phyloP scores from a whole-genome alignment of 1,139 yeast genomes.

The Blastobotrys buckinghamii region DNA sequence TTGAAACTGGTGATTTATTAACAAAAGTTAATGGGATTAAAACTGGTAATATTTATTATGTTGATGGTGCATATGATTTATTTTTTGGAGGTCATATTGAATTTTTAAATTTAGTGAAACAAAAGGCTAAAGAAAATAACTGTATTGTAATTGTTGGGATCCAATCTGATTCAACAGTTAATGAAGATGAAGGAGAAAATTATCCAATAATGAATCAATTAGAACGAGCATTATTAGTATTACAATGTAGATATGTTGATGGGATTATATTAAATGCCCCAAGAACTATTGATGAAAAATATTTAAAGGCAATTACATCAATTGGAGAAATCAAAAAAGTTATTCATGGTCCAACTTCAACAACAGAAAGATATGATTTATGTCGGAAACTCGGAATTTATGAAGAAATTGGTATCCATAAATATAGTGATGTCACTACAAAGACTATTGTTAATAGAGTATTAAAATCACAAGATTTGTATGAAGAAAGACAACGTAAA shows the following conservation, averaged over 20 bases:
- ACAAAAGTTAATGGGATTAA: conserved; percentile 26
- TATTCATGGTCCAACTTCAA: conserved; percentile 57
- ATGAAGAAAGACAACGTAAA: conserved; percentile 71
- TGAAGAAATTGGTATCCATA: conserved; percentile 35
- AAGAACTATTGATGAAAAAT: conserved; percentile 41
- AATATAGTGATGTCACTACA: conserved; percentile 55
- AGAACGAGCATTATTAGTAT: conserved; percentile 80
- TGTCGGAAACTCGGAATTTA: conserved; percentile 6
- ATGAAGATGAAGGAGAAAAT: conserved; percentile 55
- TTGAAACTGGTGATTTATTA: conserved; percentile 16
- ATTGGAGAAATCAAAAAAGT: conserved; percentile 42
- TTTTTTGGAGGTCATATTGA: conserved; percentile 93
- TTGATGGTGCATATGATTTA: conserved; percentile 86
- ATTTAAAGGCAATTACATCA: conserved; percentile 31
- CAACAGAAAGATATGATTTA: conserved; percentile 14
- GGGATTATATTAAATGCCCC: conserved; percentile 71
- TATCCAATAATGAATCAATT: conserved; percentile 83
- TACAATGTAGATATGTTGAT: conserved; percentile 83
- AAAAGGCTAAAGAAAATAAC: conserved; percentile 24
- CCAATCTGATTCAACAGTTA: conserved; percentile 55
- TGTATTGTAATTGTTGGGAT: conserved; percentile 62
- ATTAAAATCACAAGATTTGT: conserved; percentile 54
- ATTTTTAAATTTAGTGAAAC: conserved; percentile 45
- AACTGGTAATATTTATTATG: conserved; percentile 41
- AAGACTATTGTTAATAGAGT: conserved; percentile 65